These are phyloP conservation scores for Sarocladium oryzae DNA, from an alignment of 2,329 filamentous ascomycete genomes.

Conservation along the genomic window DNA sequence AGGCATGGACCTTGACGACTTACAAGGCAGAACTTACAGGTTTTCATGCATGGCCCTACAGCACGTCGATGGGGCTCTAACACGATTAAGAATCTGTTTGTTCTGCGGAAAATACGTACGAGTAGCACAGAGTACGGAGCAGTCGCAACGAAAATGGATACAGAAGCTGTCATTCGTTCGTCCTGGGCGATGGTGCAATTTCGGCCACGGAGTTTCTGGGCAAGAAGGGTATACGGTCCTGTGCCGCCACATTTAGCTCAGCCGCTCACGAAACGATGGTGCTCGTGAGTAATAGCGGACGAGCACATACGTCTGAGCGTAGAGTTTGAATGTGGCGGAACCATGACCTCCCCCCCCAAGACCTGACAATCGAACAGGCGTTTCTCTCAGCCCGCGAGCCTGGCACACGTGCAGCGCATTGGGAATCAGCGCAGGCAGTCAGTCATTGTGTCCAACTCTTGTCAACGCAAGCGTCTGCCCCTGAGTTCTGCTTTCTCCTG, in stretches of 20 bases:
- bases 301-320: not conserved
- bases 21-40: not conserved
- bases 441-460: too few species aligned
- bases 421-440: too few species aligned
- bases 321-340: not conserved
- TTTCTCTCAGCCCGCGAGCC: too few species aligned
- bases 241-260: not conserved
- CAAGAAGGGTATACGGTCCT: not conserved
- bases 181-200: not conserved
- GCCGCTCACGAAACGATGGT: not conserved
- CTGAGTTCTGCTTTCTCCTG: not conserved
- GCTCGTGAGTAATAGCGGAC: not conserved
- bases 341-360: too few species aligned
- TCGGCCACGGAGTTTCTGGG: not conserved
- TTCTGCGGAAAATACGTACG: constrained; percentile 1
- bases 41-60: not conserved
- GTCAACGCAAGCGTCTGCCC: not conserved
- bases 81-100: not conserved
- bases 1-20: not conserved
- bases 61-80: not conserved
- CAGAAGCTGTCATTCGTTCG: not conserved
- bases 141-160: too few species aligned
- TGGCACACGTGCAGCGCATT: too few species aligned
- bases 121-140: too few species aligned
- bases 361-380: too few species aligned